Base-by-base conservation (phyloP, 306 rosid species). In the Vachellia pachyceras region DNA sequence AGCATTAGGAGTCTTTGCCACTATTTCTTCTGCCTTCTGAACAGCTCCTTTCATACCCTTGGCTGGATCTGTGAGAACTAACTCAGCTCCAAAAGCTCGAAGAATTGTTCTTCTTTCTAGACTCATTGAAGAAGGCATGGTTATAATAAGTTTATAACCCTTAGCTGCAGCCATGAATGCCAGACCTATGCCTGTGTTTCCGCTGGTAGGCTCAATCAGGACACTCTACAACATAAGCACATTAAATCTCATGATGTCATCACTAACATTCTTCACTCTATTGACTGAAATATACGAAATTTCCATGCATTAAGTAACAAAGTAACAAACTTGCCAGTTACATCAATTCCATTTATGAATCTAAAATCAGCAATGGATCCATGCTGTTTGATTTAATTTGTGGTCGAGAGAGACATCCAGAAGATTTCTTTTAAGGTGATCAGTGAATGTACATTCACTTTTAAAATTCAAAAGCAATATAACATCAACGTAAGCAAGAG, bases 161-260 rank as follows among this genome's bases (percentile, higher is more conserved):
- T 91, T 94, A 46, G 98, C 98, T 54, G 98, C 98, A 14, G 98
- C 94, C 84, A 94, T 91, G 88, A 94, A 94, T 22, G 97, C 98
- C 90, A 94, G 85, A 5, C 97, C 98, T 71, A 91, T 94, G 86
- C 97, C 98, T 72, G 98, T 94, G 85, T 94, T 94, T 46, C 98
- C 97, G 10, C 98, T 94, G 25, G 98, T 94, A 75, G 98, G 94
- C 87, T 94, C 98, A 79, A 94, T 82, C 71, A 94, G 87, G 78
- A 90, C 85, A 83, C 97, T 94, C 98, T 94, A 85, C 80, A 79
- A 23, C 60, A 80, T 35, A 18, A 79, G 84, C 77, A 80, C 58
- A 80, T 50, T 25, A 79, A 42, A 46, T 65, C 63, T 54, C 23
- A 57, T 80, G 75, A 78, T 35, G 66, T 77, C 77, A 72, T 63